Evolutionary conservation across 768 basidiomycete genomes (phyloP), one percentile per base, ranked within the genome.

Genomic region (Hortiboletus campestris): DNA sequence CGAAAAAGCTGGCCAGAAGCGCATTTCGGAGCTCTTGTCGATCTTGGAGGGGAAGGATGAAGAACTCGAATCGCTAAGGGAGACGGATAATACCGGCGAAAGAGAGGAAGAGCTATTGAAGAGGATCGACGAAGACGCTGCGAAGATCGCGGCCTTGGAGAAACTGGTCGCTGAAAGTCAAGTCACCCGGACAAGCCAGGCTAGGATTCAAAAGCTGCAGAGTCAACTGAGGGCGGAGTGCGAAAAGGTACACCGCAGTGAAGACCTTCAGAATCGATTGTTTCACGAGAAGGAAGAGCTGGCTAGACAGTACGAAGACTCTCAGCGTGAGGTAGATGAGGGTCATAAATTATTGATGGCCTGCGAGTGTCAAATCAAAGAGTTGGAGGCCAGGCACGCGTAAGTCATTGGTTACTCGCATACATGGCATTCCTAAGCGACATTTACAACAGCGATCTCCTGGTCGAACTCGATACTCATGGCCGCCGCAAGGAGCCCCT

Each of bases 101-200:
- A 74, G 88, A 48, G 89, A 90, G 65, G 78, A 79, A 25, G 83
- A 83, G 51, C 63, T 90, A 29, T 57, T 85, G 66, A 76, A 78
- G 67, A 76, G 89, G 59, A 82, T 91, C 29, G 87, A 90, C 42
- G 86, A 88, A 63, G 87, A 90, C 58, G 84, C 84, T 46, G 83
- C 80, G 6, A 86, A 83, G 69, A 84, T 89, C 35, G 70, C 73
- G 4, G 78, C 82, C 3, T 64, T 89, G 53, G 84, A 88, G 64
- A 70, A 67, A 43, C 69, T 81, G 68, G 64, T 82, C 3, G 67
- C 73, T 22, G 77, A 77, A 31, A 65, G 73, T n/a, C 71, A 76
- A 22, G 68, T 76, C 43, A 52, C 73, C 11, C 58, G 58, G 43
- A 51, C 61, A 16, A 64, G 41, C 44, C 69, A 75, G 53, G 60